Base-by-base conservation (phyloP, 352 stramenopile species). In the Thraustochytrium striatum region DNA sequence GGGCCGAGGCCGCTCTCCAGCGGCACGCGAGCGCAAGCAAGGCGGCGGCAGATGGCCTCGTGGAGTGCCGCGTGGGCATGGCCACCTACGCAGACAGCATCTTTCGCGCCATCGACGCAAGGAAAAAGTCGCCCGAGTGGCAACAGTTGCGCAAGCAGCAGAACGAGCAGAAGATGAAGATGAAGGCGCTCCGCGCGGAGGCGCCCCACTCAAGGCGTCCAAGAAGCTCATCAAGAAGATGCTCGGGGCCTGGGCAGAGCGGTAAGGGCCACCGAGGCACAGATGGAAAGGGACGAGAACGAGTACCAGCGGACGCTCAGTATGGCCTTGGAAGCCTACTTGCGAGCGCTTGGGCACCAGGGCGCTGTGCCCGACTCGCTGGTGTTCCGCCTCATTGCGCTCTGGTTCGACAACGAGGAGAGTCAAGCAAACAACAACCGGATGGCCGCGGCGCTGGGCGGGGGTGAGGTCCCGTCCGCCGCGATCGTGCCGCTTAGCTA, bases 341-440 rank as follows among this genome's bases (percentile, higher is more conserved):
- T 8, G 16, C 33, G 8, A 43, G 41, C n/a, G 19, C 41, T 1
- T 25, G 13, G 65, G 32, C 28, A 0, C 52, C 44, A 1, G 16
- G 43, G 52, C 41, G 25, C 32, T 58, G 47, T 25, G 16, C 47
- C 47, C 16, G 25, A 25, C 25, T 55, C 47, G 16, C 25, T 75
- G 41, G 65, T 80, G 1, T 80, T 80, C 30, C 35, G 70, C 19
- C 41, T 80, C n/a, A 16, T 80, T 2, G 41, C 33, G 13, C 55
- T 80, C 19, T 80, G 70, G 70, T 80, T 80, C 30, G 58, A 79
- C 0, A 79, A 80, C 38, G 55, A 80, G 21, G 7, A 1, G 11
- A 30, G 28, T 52, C 16, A 68, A 68, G 36, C 16, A 68, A 52
- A 21, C 30, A 68, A 68, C 36, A 52, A 30, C 16, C 16, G 19